A percentile compares a stretch with the other conserved stretches of the same genome.
These are phyloP conservation scores for Ganoderma meredithae DNA, from an alignment of 1,284 basidiomycete genomes.

Conservation along the genomic window DNA sequence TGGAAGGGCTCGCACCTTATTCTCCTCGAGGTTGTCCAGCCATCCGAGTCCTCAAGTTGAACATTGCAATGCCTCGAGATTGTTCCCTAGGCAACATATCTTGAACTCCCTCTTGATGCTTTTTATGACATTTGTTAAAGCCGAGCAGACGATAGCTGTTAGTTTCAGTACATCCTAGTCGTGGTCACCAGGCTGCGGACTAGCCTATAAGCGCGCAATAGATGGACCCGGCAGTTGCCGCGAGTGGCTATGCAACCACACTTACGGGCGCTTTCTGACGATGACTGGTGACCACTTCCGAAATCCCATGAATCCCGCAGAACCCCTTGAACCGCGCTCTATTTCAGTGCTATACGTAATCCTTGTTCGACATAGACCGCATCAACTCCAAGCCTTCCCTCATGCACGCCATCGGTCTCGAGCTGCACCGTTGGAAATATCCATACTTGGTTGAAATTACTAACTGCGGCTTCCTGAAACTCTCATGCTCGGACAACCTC, in stretches of 20 bases:
- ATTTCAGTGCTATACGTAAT: neutral
- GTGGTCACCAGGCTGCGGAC: no score
- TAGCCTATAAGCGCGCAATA: no score
- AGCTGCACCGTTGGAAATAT: neutral
- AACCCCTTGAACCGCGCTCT: neutral
- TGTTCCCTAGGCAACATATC: no score
- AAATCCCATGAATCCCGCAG: neutral
- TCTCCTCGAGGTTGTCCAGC: no score
- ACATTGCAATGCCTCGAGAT: no score
- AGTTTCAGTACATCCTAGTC: no score
- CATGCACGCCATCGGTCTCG: neutral
- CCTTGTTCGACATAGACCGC: neutral
- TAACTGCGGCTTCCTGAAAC: neutral
- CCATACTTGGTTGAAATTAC: neutral
- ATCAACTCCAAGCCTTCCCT: neutral
- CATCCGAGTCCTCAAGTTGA: no score
- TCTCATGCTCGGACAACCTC: neutral
- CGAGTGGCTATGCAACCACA: neutral
- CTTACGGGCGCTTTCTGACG: no score
- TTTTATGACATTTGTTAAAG: no score
- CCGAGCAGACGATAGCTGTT: no score
- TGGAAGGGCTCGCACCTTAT: no score
- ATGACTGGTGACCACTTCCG: neutral
- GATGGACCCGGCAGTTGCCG: neutral
- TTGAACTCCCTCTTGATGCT: no score